These are phyloP conservation scores for Cercospora zeina DNA, from an alignment of 2,329 filamentous ascomycete genomes.

Conservation along the genomic window DNA sequence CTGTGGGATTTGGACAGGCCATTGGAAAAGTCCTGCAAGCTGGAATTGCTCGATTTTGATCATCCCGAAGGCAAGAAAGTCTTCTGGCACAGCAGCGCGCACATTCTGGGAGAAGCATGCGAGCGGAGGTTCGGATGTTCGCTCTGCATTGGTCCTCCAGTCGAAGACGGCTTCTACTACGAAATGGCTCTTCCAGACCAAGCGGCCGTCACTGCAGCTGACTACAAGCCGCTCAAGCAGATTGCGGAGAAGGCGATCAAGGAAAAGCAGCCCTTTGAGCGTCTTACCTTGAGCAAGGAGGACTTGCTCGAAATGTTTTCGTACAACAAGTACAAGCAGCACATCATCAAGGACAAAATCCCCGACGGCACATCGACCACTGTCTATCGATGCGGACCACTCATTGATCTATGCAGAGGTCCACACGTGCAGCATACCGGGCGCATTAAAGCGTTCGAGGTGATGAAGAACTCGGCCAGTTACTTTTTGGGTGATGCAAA, in stretches of 20 bases:
- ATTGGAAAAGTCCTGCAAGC: slow-evolving; percentile 80
- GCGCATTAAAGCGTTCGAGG: slow-evolving; percentile 89
- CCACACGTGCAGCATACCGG: slow-evolving; percentile 93
- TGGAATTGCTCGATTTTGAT: slow-evolving; percentile 83
- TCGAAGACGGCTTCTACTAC: slow-evolving; percentile 93
- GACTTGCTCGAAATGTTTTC: slow-evolving; percentile 94
- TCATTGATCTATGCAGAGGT: slow-evolving; percentile 93
- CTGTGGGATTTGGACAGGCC: slow-evolving; percentile 93
- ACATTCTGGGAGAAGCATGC: slow-evolving; percentile 91
- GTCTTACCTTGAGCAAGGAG: slow-evolving; percentile 83
- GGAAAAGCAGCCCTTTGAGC: slow-evolving; percentile 94
- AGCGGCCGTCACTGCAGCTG: slow-evolving; percentile 67
- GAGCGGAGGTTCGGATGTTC: slow-evolving; percentile 89
- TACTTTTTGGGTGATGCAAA: slow-evolving; percentile 94
- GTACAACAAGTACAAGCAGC: slow-evolving; percentile 97
- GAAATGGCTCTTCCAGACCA: slow-evolving; percentile 84
- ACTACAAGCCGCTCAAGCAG: slow-evolving; percentile 82
- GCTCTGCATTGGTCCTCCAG: slow-evolving; percentile 89
- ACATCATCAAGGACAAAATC: slow-evolving; percentile 94
- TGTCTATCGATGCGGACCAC: slow-evolving; percentile 87
- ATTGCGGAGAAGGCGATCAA: slow-evolving; percentile 84
- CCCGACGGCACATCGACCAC: slow-evolving; percentile 86
- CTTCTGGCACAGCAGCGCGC: slow-evolving; percentile 96
- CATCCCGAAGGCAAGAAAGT: slow-evolving; percentile 79
- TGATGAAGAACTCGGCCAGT: slow-evolving; percentile 81